phyloP scores from a whole-genome alignment of 2,329 filamentous ascomycete genomes.

The Plectosphaerella cucumerina region DNA sequence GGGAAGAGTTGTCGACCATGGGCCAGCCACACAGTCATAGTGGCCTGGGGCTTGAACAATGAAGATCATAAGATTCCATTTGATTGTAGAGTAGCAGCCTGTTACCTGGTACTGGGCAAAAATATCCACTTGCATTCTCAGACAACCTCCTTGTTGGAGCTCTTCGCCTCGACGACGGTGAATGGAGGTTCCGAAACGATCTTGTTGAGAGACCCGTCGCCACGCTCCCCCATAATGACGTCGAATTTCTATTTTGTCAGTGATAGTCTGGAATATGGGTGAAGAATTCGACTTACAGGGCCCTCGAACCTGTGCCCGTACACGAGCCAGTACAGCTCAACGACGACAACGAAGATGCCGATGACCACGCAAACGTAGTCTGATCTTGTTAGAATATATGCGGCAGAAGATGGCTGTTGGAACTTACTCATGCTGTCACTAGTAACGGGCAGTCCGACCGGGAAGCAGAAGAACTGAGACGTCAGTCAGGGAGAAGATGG shows the following conservation, averaged over 20 bases:
- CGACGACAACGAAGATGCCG: constrained; percentile 22
- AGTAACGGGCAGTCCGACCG: constrained; percentile 20
- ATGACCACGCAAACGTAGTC: constrained; percentile 32
- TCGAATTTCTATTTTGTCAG: constrained; percentile 1
- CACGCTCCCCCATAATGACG: constrained; percentile 1
- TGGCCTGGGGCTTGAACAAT: too few species aligned
- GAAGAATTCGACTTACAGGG: neutral
- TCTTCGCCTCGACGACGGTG: neutral
- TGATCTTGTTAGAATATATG: constrained; percentile 6
- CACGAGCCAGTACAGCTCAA: neutral
- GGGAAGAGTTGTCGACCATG: constrained; percentile 46
- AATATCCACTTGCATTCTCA: neutral
- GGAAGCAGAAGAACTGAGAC: constrained; percentile 27
- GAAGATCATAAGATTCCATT: too few species aligned
- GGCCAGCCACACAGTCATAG: too few species aligned
- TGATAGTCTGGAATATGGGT: too few species aligned
- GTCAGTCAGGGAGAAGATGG: neutral
- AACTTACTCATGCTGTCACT: constrained; percentile 24
- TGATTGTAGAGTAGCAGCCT: too few species aligned
- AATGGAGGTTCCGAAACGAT: neutral
- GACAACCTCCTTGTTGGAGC: neutral
- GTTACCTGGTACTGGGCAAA: too few species aligned
- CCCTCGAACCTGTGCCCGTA: constrained; percentile 3
- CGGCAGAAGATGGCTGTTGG: neutral
- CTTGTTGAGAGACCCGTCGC: neutral